Evolutionary conservation across 305 asterid genomes (phyloP).

Genomic region (Fraxinus angustifolia): DNA sequence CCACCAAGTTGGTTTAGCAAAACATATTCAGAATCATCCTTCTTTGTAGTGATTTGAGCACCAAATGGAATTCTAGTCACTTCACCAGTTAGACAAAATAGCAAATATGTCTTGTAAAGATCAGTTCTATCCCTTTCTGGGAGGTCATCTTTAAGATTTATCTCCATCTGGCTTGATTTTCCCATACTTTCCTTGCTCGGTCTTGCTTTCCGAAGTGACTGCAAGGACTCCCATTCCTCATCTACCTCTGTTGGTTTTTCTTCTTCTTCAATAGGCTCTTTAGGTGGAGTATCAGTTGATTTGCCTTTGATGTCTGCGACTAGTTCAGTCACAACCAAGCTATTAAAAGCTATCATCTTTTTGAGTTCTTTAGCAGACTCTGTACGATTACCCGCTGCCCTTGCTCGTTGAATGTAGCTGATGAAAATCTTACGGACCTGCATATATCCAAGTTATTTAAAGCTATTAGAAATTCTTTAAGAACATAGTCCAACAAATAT

Average conservation of each 20-base stretch:
- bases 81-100: constrained; percentile 80
- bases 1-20: constrained; percentile 71
- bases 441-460: constrained; percentile 15
- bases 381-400: constrained; percentile 68
- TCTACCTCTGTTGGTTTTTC: constrained; percentile 37
- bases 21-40: constrained; percentile 79
- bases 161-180: constrained; percentile 69
- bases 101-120: constrained; percentile 83
- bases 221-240: constrained; percentile 82
- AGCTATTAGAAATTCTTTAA: background rate
- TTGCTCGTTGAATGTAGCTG: constrained; percentile 70
- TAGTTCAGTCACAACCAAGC: constrained; percentile 69
- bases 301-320: constrained; percentile 90
- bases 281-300: constrained; percentile 45
- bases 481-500: constrained; percentile 14
- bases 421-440: constrained; percentile 86
- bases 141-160: constrained; percentile 81
- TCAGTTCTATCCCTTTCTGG: constrained; percentile 79
- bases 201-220: constrained; percentile 64
- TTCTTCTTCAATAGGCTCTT: constrained; percentile 42
- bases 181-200: constrained; percentile 46
- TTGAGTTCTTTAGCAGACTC: constrained; percentile 79
- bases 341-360: constrained; percentile 79
- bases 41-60: constrained; percentile 65
- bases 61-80: constrained; percentile 75